A percentile compares a stretch with the other conserved stretches of the same genome.
phyloP scores from a whole-genome alignment of 2,329 filamentous ascomycete species.

The Diaporthe sp. region DNA sequence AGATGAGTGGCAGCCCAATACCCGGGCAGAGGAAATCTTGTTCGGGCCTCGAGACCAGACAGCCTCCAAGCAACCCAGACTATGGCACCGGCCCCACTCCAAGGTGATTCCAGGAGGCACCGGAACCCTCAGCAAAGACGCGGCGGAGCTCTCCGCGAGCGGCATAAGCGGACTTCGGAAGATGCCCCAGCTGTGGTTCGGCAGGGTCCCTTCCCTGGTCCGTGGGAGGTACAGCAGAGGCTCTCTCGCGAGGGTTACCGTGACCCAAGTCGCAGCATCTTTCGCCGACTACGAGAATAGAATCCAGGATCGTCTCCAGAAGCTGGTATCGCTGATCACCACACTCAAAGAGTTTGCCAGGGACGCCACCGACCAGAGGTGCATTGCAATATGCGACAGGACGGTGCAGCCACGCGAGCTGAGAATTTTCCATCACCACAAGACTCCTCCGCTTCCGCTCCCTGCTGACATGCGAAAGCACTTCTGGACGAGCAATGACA shows the following conservation, averaged over 20 bases:
- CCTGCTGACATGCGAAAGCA: conserved; percentile 23
- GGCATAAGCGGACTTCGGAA: background rate
- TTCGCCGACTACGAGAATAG: conserved; percentile 23
- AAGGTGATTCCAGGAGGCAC: conserved; percentile 14
- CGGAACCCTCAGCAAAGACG: conserved; percentile 35
- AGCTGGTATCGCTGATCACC: conserved; percentile 35
- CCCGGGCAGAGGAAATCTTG: conserved; percentile 20
- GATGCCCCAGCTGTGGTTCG: conserved; percentile 36
- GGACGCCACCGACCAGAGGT: conserved; percentile 23
- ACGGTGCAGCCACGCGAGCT: conserved; percentile 8
- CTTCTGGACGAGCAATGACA: conserved; percentile 17
- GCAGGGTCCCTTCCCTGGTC: conserved; percentile 35
- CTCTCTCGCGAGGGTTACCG: conserved; percentile 17
- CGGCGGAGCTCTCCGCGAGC: conserved; percentile 35
- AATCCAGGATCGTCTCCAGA: conserved; percentile 18
- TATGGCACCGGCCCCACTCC: background rate
- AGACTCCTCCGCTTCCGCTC: background rate
- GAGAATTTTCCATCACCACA: conserved; percentile 24
- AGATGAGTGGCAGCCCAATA: background rate
- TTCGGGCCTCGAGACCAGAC: background rate
- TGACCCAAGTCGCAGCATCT: background rate
- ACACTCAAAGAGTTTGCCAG: conserved; percentile 14
- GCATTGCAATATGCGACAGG: conserved; percentile 31
- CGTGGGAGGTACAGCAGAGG: background rate
- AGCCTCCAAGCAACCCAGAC: background rate